These are phyloP conservation scores for Acidiella bohemica DNA, from an alignment of 495 filamentous ascomycete genomes.

Conservation along the genomic window DNA sequence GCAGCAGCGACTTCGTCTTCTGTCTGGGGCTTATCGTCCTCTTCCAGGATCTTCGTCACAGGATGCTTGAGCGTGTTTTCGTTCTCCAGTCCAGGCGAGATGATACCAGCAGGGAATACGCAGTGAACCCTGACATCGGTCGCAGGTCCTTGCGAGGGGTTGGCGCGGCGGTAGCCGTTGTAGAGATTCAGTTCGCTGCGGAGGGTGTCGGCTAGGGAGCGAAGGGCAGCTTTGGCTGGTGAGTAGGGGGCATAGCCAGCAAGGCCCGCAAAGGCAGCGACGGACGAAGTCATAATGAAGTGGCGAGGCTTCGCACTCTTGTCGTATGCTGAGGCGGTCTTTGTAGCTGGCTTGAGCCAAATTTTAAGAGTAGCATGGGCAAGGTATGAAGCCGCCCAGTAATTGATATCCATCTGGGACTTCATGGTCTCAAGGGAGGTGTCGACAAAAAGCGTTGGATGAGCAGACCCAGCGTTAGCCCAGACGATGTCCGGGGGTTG, in stretches of 20 bases:
- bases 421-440: slow-evolving; percentile 47
- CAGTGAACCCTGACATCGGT: slow-evolving; percentile 64
- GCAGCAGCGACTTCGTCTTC: slow-evolving; percentile 60
- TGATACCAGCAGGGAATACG: slow-evolving; percentile 75
- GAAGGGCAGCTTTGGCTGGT: slow-evolving; percentile 74
- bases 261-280: slow-evolving; percentile 59
- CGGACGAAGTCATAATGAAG: slow-evolving; percentile 75
- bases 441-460: slow-evolving; percentile 69
- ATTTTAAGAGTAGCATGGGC: slow-evolving; percentile 54
- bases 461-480: slow-evolving; percentile 71
- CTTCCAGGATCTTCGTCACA: slow-evolving; percentile 69
- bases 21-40: slow-evolving; percentile 63
- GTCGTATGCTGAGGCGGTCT: too few species aligned
- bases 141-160: slow-evolving; percentile 29
- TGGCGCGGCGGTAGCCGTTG: slow-evolving; percentile 44
- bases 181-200: slow-evolving; percentile 77
- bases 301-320: slow-evolving; percentile 43
- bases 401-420: slow-evolving; percentile 82
- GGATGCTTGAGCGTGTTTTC: slow-evolving; percentile 74
- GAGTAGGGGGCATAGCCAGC: slow-evolving; percentile 79
- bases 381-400: slow-evolving; percentile 77
- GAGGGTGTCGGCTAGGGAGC: slow-evolving; percentile 68
- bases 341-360: slow-evolving; percentile 45
- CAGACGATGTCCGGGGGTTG: slow-evolving; percentile 71
- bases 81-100: slow-evolving; percentile 55